These are phyloP conservation scores for Aspergillus bombycis DNA, from an alignment of 2,329 filamentous ascomycete species.

Conservation along the genomic window DNA sequence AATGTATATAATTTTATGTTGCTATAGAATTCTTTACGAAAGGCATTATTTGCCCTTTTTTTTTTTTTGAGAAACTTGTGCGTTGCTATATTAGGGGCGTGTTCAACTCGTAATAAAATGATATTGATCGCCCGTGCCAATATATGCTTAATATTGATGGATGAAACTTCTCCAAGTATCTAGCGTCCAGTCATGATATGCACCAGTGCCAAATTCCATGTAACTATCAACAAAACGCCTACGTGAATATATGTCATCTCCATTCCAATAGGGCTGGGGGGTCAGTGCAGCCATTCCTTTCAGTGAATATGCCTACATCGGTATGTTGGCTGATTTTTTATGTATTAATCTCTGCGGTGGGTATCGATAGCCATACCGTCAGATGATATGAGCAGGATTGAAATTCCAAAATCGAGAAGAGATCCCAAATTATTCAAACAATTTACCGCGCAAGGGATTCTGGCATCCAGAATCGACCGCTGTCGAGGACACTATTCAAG, in stretches of 20 bases:
- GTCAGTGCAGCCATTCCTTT: background rate
- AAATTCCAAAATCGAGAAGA: background rate
- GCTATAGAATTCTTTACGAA: background rate
- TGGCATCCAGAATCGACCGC: slow-evolving; percentile 38
- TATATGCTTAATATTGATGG: background rate
- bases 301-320: background rate
- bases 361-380: slow-evolving; percentile 1
- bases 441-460: slow-evolving; percentile 41
- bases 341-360: slow-evolving; percentile 2
- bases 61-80: no score
- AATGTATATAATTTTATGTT: background rate
- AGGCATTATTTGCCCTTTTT: background rate
- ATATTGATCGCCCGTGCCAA: background rate
- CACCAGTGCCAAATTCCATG: background rate
- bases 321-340: background rate
- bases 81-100: background rate
- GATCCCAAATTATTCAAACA: slow-evolving; percentile 11
- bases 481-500: slow-evolving; percentile 38
- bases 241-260: background rate
- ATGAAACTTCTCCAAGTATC: background rate
- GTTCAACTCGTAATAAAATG: background rate
- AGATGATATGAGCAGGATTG: background rate
- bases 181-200: background rate
- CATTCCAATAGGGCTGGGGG: background rate
- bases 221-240: background rate